These are phyloP conservation scores for Exidia glandulosa DNA, from an alignment of 768 basidiomycete genomes.

Conservation along the genomic window DNA sequence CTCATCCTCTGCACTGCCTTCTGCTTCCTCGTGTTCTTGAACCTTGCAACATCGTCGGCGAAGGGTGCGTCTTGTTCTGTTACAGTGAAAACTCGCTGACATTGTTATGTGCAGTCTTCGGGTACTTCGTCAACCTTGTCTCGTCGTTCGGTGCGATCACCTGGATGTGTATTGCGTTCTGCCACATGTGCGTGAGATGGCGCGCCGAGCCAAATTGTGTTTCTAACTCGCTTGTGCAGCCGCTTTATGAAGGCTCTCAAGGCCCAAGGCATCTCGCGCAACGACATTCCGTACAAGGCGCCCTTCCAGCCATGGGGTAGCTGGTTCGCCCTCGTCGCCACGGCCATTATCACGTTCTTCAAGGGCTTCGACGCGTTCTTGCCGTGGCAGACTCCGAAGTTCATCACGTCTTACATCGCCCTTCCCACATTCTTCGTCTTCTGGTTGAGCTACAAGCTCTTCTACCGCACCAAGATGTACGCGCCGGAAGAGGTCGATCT, in stretches of 20 bases:
- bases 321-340: slow-evolving; percentile 45
- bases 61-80: slow-evolving; percentile 27
- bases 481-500: slow-evolving; percentile 46
- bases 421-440: slow-evolving; percentile 24
- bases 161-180: slow-evolving; percentile 39
- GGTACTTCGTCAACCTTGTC: slow-evolving; percentile 30
- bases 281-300: slow-evolving; percentile 39
- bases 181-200: slow-evolving; percentile 41
- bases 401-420: slow-evolving; percentile 43
- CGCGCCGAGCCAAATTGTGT: not conserved
- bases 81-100: not conserved
- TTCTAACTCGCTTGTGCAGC: slow-evolving; percentile 23
- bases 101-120: slow-evolving; percentile 14
- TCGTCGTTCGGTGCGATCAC: slow-evolving; percentile 31
- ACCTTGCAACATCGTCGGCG: slow-evolving; percentile 38
- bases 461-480: slow-evolving; percentile 23
- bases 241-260: slow-evolving; percentile 40
- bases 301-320: slow-evolving; percentile 55
- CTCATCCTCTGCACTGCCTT: slow-evolving; percentile 44
- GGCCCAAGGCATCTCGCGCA: slow-evolving; percentile 29
- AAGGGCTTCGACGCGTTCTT: slow-evolving; percentile 39
- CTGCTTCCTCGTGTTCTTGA: slow-evolving; percentile 48
- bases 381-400: slow-evolving; percentile 41
- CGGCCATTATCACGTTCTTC: slow-evolving; percentile 43
- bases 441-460: slow-evolving; percentile 26